A percentile compares a stretch with the other conserved stretches of the same genome.
phyloP scores from a whole-genome alignment of 768 basidiomycete genomes.

The Boletales sp. region DNA sequence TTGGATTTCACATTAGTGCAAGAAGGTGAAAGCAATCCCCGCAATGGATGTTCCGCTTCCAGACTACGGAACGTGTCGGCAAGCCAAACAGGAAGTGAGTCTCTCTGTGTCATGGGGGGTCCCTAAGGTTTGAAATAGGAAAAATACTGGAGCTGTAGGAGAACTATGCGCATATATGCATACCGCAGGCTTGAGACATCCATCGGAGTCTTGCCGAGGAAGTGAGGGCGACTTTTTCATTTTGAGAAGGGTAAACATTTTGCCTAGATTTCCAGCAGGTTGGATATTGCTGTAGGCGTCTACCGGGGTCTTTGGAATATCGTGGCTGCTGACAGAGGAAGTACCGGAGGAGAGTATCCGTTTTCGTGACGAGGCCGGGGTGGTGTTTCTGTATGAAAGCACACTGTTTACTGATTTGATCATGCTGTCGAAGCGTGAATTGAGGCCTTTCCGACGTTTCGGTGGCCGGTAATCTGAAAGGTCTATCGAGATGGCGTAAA shows the following conservation, averaged over 20 bases:
- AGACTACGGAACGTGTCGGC: constrained; percentile 48
- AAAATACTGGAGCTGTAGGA: constrained; percentile 10
- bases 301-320: constrained; percentile 38
- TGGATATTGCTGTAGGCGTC: constrained; percentile 37
- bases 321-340: constrained; percentile 41
- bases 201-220: constrained; percentile 7
- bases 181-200: constrained; percentile 17
- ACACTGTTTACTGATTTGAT: constrained; percentile 52
- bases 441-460: constrained; percentile 56
- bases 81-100: constrained; percentile 54
- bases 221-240: constrained; percentile 21
- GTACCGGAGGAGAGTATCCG: constrained; percentile 41
- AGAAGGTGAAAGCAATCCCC: constrained; percentile 27
- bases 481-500: constrained; percentile 7
- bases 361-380: constrained; percentile 23
- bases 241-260: constrained; percentile 43
- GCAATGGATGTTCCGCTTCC: constrained; percentile 32
- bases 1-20: constrained; percentile 4
- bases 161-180: constrained; percentile 27
- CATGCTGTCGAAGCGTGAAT: constrained; percentile 66
- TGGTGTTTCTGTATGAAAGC: constrained; percentile 19
- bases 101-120: constrained; percentile 21
- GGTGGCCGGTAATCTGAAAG: constrained; percentile 9
- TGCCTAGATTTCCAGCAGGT: constrained; percentile 32
- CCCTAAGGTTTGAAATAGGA: constrained; percentile 12